phyloP scores from a whole-genome alignment of 768 basidiomycete species.

The Crassisporium funariophilum region DNA sequence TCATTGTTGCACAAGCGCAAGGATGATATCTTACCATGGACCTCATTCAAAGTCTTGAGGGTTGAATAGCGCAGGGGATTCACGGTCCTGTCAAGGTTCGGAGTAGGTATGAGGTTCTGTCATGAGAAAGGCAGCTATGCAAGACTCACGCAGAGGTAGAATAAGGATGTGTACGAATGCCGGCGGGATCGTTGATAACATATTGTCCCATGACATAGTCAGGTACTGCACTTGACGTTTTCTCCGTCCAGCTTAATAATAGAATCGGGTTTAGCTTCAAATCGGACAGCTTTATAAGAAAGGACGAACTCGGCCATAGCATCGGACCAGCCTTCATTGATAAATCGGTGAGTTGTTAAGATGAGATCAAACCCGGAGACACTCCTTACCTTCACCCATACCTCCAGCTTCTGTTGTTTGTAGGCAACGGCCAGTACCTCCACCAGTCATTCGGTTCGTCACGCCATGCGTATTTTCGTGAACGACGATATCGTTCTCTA shows the following conservation, averaged over 20 bases:
- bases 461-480: slow-evolving; percentile 58
- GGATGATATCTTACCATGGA: slow-evolving; percentile 40
- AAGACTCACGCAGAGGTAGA: slow-evolving; percentile 47
- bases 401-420: slow-evolving; percentile 66
- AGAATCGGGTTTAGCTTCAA: neutral
- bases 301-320: slow-evolving; percentile 44
- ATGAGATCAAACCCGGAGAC: neutral
- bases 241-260: slow-evolving; percentile 40
- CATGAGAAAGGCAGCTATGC: neutral
- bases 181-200: slow-evolving; percentile 49
- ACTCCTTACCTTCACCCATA: slow-evolving; percentile 58
- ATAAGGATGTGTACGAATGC: slow-evolving; percentile 63
- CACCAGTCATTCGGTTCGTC: slow-evolving; percentile 55
- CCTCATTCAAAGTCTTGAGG: slow-evolving; percentile 40
- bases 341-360: neutral
- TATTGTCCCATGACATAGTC: slow-evolving; percentile 53
- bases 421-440: slow-evolving; percentile 60
- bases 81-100: slow-evolving; percentile 23
- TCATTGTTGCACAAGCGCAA: neutral
- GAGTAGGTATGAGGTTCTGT: neutral
- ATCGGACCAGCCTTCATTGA: slow-evolving; percentile 51
- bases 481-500: slow-evolving; percentile 62
- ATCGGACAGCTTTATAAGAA: neutral
- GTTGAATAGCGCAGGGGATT: slow-evolving; percentile 49
- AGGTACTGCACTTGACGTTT: slow-evolving; percentile 39